Base-by-base conservation (phyloP, 768 basidiomycete species). In the Hemileccinum impolitum region DNA sequence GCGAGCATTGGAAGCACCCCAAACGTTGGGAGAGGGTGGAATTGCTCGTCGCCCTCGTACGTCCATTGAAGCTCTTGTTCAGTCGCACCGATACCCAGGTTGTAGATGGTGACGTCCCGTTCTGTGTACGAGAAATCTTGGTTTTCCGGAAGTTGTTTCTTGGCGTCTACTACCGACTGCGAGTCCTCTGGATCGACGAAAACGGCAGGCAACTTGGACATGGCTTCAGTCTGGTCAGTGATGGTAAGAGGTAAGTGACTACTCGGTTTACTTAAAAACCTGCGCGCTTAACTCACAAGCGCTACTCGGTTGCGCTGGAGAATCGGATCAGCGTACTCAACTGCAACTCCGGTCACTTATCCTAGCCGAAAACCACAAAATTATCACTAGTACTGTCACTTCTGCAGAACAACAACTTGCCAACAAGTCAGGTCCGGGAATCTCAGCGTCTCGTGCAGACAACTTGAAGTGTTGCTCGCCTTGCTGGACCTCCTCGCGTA, bases 1-100 rank as follows among this genome's bases (percentile, higher is more conserved):
- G 73, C 64, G 67, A 98, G 91, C 64, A 93, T 93, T 14, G 96
- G 95, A 50, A 98, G 79, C 35, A 98, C 94, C 26, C 93, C 96
- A 62, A 96, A 98, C 0, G 94, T 98, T 0, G 94, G 96, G 31
- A 99, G 70, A 1, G 88, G 84, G 48, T 78, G 67, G 69, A 99
- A 99, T 13, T 84, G 77, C 39, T 94, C 91, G 63, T 92, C 78
- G 36, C 85, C 84, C 70, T 99, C 96, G 59, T 82, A 98, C 11
- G 85, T 84, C 87, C 91, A 93, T 55, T 92, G 82, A 6, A 97
- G 78, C 50, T 99, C 94, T 59, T 88, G 81, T 70, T 87, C 94
- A 1, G 87, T 94, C 19, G 94, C 96, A 11, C 96, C 96, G 49
- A 98, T 70, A 32, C 95, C 94, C 31, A 98, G 75, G 70, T 97